Evolutionary conservation across 805 yeast genomes (phyloP).

Genomic region (Komagataella mondaviorum): DNA sequence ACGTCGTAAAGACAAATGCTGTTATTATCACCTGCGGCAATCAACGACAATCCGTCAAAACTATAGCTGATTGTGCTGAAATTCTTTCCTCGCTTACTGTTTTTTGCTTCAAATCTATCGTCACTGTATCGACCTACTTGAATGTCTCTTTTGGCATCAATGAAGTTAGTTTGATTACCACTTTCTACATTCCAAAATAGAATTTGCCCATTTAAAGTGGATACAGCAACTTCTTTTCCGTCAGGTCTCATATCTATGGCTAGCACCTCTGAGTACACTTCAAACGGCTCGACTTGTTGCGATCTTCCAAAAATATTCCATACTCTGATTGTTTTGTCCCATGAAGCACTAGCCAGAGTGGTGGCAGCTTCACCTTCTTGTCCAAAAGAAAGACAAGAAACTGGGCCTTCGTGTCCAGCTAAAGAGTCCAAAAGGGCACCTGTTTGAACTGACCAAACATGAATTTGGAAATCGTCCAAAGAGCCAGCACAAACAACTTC

Average conservation of each 20-base stretch:
- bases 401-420: slow-evolving; percentile 93
- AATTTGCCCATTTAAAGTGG: slow-evolving; percentile 81
- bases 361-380: slow-evolving; percentile 41
- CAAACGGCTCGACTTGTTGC: slow-evolving; percentile 83
- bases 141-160: slow-evolving; percentile 84
- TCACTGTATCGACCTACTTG: slow-evolving; percentile 69
- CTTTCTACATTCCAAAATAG: slow-evolving; percentile 71
- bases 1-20: slow-evolving; percentile 87
- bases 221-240: slow-evolving; percentile 79
- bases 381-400: slow-evolving; percentile 79
- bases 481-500: slow-evolving; percentile 96
- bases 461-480: slow-evolving; percentile 76
- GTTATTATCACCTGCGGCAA: slow-evolving; percentile 91
- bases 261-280: slow-evolving; percentile 72
- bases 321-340: slow-evolving; percentile 91
- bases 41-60: slow-evolving; percentile 76
- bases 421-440: slow-evolving; percentile 80
- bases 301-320: slow-evolving; percentile 89
- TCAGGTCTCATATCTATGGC: slow-evolving; percentile 82
- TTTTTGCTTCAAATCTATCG: slow-evolving; percentile 72
- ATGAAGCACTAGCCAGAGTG: slow-evolving; percentile 77
- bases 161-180: slow-evolving; percentile 67
- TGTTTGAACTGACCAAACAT: slow-evolving; percentile 96
- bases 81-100: slow-evolving; percentile 72
- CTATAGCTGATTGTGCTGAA: slow-evolving; percentile 76